phyloP scores from a whole-genome alignment of 192 early-diverging fungal species.

The Podila minutissima region DNA sequence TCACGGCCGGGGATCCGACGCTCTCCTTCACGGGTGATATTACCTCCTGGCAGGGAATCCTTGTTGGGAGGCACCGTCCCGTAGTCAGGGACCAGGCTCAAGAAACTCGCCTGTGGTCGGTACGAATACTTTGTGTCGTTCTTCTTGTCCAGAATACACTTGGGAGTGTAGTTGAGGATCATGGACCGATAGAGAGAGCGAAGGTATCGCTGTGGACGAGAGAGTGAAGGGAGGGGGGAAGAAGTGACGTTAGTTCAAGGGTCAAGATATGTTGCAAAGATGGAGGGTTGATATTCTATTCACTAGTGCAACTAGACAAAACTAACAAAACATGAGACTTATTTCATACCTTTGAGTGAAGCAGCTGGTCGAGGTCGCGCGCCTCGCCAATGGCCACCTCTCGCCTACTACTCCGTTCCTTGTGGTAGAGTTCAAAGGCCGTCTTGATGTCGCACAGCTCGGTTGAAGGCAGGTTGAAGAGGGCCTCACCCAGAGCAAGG shows the following conservation, averaged over 20 bases:
- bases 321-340: neutral
- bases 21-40: neutral
- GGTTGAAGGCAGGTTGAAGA: constrained; percentile 17
- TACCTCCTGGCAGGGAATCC: neutral
- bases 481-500: constrained; percentile 19
- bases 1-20: neutral
- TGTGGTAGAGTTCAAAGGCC: constrained; percentile 22
- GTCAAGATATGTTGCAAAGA: too few species aligned
- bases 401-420: constrained; percentile 12
- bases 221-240: neutral
- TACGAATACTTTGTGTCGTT: constrained; percentile 37
- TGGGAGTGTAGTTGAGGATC: constrained; percentile 31
- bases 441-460: constrained; percentile 9
- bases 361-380: constrained; percentile 16
- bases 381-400: constrained; percentile 19
- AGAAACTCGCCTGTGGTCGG: constrained; percentile 44
- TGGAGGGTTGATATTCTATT: too few species aligned
- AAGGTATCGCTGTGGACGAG: constrained; percentile 2
- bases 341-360: constrained; percentile 25
- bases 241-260: neutral
- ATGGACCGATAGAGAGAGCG: constrained; percentile 18
- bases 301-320: too few species aligned
- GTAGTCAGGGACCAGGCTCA: constrained; percentile 37
- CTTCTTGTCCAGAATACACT: constrained; percentile 20
- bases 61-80: constrained; percentile 18